Conservation (phyloP, 2,329 filamentous ascomycete genomes). For the Arthroderma sp. region DNA sequence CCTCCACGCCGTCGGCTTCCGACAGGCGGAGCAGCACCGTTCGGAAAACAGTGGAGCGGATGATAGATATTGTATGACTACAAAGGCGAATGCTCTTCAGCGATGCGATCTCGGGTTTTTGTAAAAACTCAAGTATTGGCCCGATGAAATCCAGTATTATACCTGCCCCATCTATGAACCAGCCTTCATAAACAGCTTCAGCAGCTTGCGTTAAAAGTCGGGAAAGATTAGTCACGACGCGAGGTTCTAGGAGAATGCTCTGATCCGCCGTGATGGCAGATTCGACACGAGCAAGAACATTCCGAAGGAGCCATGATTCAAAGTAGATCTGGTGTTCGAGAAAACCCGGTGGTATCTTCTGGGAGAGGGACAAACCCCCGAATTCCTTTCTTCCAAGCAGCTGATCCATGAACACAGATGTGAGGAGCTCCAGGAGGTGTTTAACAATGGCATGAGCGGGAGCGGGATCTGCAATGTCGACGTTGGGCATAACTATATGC, state of each 20-base stretch:
- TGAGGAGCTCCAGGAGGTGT: slow-evolving; percentile 60
- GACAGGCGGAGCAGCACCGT: slow-evolving; percentile 70
- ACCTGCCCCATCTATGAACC: slow-evolving; percentile 83
- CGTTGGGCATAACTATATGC: slow-evolving; percentile 47
- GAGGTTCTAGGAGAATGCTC: slow-evolving; percentile 62
- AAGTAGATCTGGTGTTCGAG: slow-evolving; percentile 93
- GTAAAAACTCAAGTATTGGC: slow-evolving; percentile 73
- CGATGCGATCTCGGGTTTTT: slow-evolving; percentile 65
- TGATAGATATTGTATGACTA: slow-evolving; percentile 62
- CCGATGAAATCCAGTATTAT: slow-evolving; percentile 75
- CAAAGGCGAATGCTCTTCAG: slow-evolving; percentile 87
- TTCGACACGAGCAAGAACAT: slow-evolving; percentile 57
- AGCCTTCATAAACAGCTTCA: slow-evolving; percentile 88
- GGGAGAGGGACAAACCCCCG: slow-evolving; percentile 67
- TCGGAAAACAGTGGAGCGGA: slow-evolving; percentile 64
- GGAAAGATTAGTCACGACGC: slow-evolving; percentile 73
- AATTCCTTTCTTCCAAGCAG: slow-evolving; percentile 81
- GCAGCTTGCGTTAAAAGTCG: slow-evolving; percentile 68
- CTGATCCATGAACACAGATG: slow-evolving; percentile 74
- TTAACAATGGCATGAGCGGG: slow-evolving; percentile 61
- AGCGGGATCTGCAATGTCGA: slow-evolving; percentile 31
- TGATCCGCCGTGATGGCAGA: slow-evolving; percentile 59
- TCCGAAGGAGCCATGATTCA: slow-evolving; percentile 73
- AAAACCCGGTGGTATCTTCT: slow-evolving; percentile 83
- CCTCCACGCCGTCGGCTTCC: slow-evolving; percentile 61